phyloP scores from a whole-genome alignment of 331 rosid genomes.

The Prunus yedoensis region DNA sequence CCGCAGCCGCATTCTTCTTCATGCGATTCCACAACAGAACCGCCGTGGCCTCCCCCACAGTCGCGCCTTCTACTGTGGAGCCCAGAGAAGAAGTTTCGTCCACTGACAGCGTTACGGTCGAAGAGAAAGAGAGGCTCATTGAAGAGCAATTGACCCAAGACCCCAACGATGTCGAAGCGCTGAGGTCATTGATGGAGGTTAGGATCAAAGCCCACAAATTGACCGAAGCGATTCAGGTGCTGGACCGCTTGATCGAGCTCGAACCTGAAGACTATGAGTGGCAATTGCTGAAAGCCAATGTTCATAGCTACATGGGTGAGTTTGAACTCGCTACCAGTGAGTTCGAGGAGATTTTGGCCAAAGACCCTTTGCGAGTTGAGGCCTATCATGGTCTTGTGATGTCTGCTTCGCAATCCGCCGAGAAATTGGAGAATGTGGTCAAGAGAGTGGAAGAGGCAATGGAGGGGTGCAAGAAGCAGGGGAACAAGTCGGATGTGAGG shows the following conservation, averaged over 20 bases:
- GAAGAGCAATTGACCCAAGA: constrained; percentile 42
- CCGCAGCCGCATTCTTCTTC: constrained; percentile 74
- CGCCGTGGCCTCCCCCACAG: constrained; percentile 59
- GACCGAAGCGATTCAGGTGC: constrained; percentile 49
- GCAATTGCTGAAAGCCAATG: constrained; percentile 66
- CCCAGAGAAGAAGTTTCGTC: constrained; percentile 26
- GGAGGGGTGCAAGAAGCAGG: constrained; percentile 42
- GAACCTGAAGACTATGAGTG: constrained; percentile 72
- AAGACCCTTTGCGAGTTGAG: constrained; percentile 57
- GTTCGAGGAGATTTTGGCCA: constrained; percentile 54
- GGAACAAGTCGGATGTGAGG: constrained; percentile 58
- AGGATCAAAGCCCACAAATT: constrained; percentile 49
- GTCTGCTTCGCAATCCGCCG: constrained; percentile 43
- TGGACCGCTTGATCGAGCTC: constrained; percentile 58
- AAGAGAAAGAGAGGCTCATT: constrained; percentile 39
- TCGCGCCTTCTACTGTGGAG: constrained; percentile 36
- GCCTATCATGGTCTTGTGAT: constrained; percentile 77
- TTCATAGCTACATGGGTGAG: constrained; percentile 46
- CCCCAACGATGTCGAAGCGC: constrained; percentile 50
- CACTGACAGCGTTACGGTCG: neutral
- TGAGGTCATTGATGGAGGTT: constrained; percentile 51
- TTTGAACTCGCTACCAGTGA: constrained; percentile 38
- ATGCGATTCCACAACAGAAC: constrained; percentile 53
- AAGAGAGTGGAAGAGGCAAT: constrained; percentile 54
- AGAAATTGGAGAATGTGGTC: constrained; percentile 26